Evolutionary conservation across 495 filamentous ascomycete species (phyloP), one percentile per base, ranked within the genome.

Genomic region (Viridothelium virens): DNA sequence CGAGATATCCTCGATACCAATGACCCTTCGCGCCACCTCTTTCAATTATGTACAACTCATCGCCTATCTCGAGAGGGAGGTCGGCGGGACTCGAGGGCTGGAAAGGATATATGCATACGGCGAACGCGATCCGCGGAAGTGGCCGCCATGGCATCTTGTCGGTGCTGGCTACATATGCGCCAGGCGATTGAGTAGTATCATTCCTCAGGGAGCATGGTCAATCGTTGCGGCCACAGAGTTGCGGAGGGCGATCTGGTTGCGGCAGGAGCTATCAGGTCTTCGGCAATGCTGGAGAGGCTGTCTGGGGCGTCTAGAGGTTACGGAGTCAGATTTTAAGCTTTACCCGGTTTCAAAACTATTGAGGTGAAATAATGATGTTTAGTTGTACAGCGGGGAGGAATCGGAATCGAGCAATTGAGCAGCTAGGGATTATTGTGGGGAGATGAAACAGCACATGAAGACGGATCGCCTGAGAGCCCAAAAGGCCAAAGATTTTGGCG

Each of bases 21-120:
- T 91, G 83, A 68, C 87, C 89, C 77, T 95, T 84, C 33, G 75
- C 77, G 2, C 92, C 92, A n/a, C 88, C 87, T 77, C 96, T 91
- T 79, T 98, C 94, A 73, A 98, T 96, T 65, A 98, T 96, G 77
- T 98, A 98, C 63, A 98, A 81, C 77, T 97, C 94, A 82, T 98
- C 94, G 73, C 94, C 94, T 37, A 98, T 87, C 77, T 98, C 91
- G 72, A 98, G 85, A 14, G 94, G 93, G n/a, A 98, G 86, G 77
- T 98, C 94, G 71, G 90, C 90, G 38, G 92, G 86, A 66, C 86
- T 88, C 39, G 89, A 87, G 61, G 94, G 89, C 66, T 87, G 83
- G 78, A 97, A 98, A 38, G 94, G 94, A 74, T 92, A 93, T 68
- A 87, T 90, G 75, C 92, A 93, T 75, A 98, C 89, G 68, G 93